A percentile compares a stretch with the other conserved stretches of the same genome.
Evolutionary conservation across 768 basidiomycete species (phyloP).

Genomic region (Coprinopsis marcescibilis): DNA sequence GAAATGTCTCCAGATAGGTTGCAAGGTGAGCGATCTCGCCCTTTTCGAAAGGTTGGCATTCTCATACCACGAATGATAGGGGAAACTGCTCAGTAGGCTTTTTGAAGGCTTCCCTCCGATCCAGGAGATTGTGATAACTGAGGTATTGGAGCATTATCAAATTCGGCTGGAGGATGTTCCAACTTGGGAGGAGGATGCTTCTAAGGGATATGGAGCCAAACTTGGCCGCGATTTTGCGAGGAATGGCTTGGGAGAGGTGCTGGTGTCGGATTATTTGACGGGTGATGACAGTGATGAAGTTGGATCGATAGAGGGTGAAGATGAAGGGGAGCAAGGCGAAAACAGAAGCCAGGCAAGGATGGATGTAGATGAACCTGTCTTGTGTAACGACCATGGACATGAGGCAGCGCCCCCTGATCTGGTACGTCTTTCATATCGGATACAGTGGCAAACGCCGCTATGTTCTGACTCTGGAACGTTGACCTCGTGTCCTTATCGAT

Average conservation of each 20-base stretch:
- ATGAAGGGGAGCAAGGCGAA: conserved; percentile 11
- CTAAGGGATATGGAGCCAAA: conserved; percentile 39
- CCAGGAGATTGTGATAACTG: conserved; percentile 33
- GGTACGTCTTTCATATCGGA: not conserved
- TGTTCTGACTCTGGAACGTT: not conserved
- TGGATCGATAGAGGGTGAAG: conserved; percentile 7
- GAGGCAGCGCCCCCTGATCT: conserved; percentile 4
- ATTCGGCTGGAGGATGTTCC: conserved; percentile 53
- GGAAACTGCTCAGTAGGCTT: conserved; percentile 59
- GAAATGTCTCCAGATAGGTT: conserved; percentile 55
- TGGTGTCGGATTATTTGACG: conserved; percentile 11
- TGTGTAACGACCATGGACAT: conserved; percentile 8
- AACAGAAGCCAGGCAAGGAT: conserved; percentile 6
- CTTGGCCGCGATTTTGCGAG: conserved; percentile 50
- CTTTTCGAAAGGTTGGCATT: not conserved
- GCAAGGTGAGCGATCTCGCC: conserved; percentile 36
- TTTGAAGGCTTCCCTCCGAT: conserved; percentile 42
- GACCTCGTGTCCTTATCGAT: conserved; percentile 2
- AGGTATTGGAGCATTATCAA: conserved; percentile 46
- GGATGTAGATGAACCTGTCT: not conserved
- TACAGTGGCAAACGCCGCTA: not conserved
- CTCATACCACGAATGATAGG: conserved; percentile 29
- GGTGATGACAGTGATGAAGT: conserved; percentile 13
- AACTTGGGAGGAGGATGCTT: conserved; percentile 40
- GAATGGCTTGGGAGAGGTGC: conserved; percentile 20